Evolutionary conservation across 129 eudicot species (phyloP).

Genomic region (Escallonia rubra): DNA sequence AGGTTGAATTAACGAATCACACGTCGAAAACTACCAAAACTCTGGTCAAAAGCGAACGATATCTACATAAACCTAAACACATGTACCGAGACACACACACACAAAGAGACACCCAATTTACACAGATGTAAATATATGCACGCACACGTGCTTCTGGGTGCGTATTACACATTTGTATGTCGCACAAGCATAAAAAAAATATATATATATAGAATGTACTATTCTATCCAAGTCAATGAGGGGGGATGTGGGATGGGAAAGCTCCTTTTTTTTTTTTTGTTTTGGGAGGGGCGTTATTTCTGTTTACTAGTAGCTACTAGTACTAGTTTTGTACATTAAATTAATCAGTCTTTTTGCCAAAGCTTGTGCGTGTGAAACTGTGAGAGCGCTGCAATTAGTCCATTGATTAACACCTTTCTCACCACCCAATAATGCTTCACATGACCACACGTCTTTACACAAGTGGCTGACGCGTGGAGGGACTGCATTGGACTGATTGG

Average conservation of each 20-base stretch:
- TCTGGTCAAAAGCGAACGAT: too few relatives aligned
- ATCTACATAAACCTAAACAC: too few relatives aligned
- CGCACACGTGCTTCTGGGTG: too few relatives aligned
- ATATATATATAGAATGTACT: too few relatives aligned
- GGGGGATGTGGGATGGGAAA: background rate
- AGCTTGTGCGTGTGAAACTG: background rate
- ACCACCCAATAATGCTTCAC: conserved; percentile 47
- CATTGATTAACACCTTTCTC: conserved; percentile 29
- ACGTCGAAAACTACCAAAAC: too few relatives aligned
- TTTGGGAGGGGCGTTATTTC: conserved; percentile 1
- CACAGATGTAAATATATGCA: too few relatives aligned
- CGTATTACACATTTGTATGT: too few relatives aligned
- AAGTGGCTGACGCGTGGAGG: conserved; percentile 35
- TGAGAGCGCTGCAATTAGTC: conserved; percentile 17
- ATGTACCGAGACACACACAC: too few relatives aligned
- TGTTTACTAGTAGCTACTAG: background rate
- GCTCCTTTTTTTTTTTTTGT: background rate
- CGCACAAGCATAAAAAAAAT: too few relatives aligned
- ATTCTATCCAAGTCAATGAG: conserved; percentile 1
- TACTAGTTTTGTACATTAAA: background rate
- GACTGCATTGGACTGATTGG: conserved; percentile 13
- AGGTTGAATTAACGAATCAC: too few relatives aligned
- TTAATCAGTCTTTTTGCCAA: background rate
- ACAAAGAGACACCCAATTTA: too few relatives aligned
- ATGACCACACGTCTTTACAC: conserved; percentile 41